Evolutionary conservation across 768 basidiomycete species (phyloP).

Genomic region (Mycena polygramma): DNA sequence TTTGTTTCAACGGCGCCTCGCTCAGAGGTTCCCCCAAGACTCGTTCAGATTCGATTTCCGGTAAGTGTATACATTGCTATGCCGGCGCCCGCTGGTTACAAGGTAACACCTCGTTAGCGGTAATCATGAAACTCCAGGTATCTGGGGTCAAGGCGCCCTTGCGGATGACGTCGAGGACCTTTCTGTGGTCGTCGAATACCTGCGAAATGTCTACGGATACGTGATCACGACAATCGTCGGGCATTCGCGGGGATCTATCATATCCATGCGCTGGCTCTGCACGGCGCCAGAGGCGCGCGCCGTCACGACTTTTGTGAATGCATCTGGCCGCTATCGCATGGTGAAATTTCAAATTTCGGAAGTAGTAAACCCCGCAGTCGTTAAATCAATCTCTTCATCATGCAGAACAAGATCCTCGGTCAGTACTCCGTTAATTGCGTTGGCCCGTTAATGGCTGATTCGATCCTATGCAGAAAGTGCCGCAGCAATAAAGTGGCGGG

Average conservation of each 20-base stretch:
- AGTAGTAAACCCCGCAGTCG: slow-evolving; percentile 6
- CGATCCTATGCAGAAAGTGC: slow-evolving; percentile 44
- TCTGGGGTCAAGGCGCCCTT: slow-evolving; percentile 72
- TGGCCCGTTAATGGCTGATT: slow-evolving; percentile 26
- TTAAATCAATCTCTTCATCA: slow-evolving; percentile 24
- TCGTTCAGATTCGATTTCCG: slow-evolving; percentile 92
- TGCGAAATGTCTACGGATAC: slow-evolving; percentile 74
- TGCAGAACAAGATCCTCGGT: slow-evolving; percentile 60
- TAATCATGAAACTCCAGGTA: slow-evolving; percentile 81
- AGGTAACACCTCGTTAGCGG: slow-evolving; percentile 59
- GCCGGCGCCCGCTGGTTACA: background rate
- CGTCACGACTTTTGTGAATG: slow-evolving; percentile 77
- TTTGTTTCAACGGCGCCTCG: slow-evolving; percentile 82
- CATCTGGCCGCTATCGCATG: slow-evolving; percentile 86
- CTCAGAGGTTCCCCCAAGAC: slow-evolving; percentile 73
- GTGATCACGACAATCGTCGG: slow-evolving; percentile 77
- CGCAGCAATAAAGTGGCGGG: slow-evolving; percentile 56
- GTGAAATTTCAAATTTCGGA: slow-evolving; percentile 14
- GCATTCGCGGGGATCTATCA: slow-evolving; percentile 84
- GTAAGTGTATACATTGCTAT: slow-evolving; percentile 53
- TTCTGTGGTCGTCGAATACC: slow-evolving; percentile 71
- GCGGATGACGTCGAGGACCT: slow-evolving; percentile 76
- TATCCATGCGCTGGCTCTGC: slow-evolving; percentile 77
- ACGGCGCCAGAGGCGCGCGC: slow-evolving; percentile 68
- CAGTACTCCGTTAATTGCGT: slow-evolving; percentile 35